Evolutionary conservation across 2,329 filamentous ascomycete genomes (phyloP), one percentile per base, ranked within the genome.

Genomic region (Knoxdaviesia proteae): DNA sequence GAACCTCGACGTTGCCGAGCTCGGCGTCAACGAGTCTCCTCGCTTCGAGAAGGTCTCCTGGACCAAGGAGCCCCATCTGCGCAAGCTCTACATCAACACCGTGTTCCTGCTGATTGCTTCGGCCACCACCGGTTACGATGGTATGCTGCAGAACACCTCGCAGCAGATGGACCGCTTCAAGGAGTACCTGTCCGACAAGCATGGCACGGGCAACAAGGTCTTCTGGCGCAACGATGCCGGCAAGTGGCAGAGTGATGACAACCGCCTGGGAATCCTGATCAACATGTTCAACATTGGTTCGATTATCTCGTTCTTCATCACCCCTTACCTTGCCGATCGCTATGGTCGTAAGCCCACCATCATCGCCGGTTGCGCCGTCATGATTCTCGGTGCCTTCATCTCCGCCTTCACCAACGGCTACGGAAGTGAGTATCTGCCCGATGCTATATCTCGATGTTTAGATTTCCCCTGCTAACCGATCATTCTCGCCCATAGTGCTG

Each of bases 71-170:
- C 68, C 69, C 35, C 67, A 71, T 51, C 56, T 76, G 43, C 61
- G 71, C 42, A 68, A 62, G 52, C 63, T 75, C 7, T 75, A 75
- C 51, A 61, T 61, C 41, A 63, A 65, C 52, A 62, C 61, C 45
- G 55, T 63, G 20, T 63, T 75, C 45, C 60, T 77, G 45, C 69
- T 71, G 54, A 59, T 76, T 44, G 71, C 69, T 8, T 75, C 71
- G 32, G 71, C 71, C 38, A 75, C 71, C 32, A 75, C 70, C 6
- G 71, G 71, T 42, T 76, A 74, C 52, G 72, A 77, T 56, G 70
- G 71, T 44, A 68, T 70, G 64, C 59, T 73, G 46, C 60, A 73
- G 53, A 74, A 74, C 55, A 71, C 68, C 7, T 70, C 67, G 3
- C 69, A 74, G 58, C 65, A 71, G 54, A 69, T 74, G 51, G 58